These are phyloP conservation scores for Immersiporthe knoxdaviesiana DNA, from an alignment of 2,329 filamentous ascomycete species.

Conservation along the genomic window DNA sequence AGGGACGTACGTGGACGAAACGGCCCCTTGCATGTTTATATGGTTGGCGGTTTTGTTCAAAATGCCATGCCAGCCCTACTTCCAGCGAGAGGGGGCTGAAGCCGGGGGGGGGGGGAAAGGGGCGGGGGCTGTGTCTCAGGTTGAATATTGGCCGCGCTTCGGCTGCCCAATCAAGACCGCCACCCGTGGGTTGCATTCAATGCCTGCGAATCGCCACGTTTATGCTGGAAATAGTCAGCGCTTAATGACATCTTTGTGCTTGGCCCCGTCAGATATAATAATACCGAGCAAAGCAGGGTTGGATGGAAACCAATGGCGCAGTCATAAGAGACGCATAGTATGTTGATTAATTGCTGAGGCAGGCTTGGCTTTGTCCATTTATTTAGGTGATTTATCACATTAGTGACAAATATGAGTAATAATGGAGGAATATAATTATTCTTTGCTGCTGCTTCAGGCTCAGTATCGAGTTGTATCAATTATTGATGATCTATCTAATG, in stretches of 20 bases:
- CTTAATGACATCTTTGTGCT: not conserved
- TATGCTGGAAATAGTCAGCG: constrained; percentile 1
- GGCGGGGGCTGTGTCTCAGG: constrained; percentile 8
- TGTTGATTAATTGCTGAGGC: not conserved
- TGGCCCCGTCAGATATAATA: not conserved
- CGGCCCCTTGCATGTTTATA: constrained; percentile 1
- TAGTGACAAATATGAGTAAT: not conserved
- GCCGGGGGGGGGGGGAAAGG: not conserved
- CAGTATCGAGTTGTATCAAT: not conserved
- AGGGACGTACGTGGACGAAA: not conserved
- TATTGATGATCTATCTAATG: too few species aligned
- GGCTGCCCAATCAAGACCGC: constrained; percentile 4
- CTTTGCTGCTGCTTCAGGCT: not conserved
- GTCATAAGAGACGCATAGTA: too few species aligned
- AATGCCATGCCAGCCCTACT: not conserved
- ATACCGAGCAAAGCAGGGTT: not conserved
- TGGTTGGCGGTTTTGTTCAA: not conserved
- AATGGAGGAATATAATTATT: not conserved
- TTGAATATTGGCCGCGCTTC: constrained; percentile 6
- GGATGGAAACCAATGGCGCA: too few species aligned
- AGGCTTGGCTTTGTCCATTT: not conserved
- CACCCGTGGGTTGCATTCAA: not conserved
- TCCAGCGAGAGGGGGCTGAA: not conserved
- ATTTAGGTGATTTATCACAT: not conserved
- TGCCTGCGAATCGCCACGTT: not conserved